Percentiles rank a stretch among this genome's conserved stretches.
Conservation (phyloP, 1,284 basidiomycete genomes). For the Sanghuangporus sanghuang region DNA sequence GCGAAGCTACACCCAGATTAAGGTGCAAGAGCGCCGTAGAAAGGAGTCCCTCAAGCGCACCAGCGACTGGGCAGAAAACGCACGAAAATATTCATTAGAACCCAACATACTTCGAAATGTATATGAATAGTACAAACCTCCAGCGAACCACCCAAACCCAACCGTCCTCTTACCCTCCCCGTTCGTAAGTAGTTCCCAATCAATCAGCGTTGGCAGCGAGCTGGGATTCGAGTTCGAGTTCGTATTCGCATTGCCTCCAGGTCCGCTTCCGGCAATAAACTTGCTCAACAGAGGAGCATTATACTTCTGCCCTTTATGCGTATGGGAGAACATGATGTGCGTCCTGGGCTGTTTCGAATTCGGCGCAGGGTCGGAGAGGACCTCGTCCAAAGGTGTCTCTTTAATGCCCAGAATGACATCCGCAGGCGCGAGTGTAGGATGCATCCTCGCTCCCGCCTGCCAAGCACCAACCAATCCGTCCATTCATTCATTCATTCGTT, state of each 20-base stretch:
- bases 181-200: constrained; percentile 78
- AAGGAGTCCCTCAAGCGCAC: constrained; percentile 75
- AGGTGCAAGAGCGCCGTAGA: constrained; percentile 77
- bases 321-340: constrained; percentile 88
- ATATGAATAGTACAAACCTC: constrained; percentile 46
- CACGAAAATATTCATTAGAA: background rate
- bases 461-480: constrained; percentile 10
- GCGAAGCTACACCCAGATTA: constrained; percentile 72
- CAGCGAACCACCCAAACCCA: constrained; percentile 87
- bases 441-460: constrained; percentile 73
- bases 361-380: constrained; percentile 45
- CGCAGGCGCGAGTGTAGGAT: constrained; percentile 52
- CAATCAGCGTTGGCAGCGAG: constrained; percentile 55
- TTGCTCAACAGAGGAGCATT: constrained; percentile 74
- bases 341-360: constrained; percentile 42
- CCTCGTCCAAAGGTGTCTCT: constrained; percentile 66
- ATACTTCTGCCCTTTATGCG: constrained; percentile 81
- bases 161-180: constrained; percentile 69
- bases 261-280: constrained; percentile 42
- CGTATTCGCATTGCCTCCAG: background rate
- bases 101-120: background rate
- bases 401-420: constrained; percentile 86
- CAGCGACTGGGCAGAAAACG: constrained; percentile 52
- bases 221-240: background rate
- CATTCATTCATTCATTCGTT: too few relatives aligned